Conservation (phyloP, 306 rosid genomes). For the Quercus engelmannii region DNA sequence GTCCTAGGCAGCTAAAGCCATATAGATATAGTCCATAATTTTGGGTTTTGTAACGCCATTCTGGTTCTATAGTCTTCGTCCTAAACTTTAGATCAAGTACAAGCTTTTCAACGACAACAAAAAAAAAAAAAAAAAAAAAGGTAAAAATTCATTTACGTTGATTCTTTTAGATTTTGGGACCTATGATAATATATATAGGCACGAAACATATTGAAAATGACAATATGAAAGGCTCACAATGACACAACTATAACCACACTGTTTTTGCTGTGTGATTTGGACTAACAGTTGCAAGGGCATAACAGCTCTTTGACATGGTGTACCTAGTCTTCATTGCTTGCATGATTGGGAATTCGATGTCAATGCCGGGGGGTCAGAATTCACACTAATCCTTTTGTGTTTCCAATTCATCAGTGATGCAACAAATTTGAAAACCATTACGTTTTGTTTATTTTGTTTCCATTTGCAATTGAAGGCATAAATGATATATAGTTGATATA, state of each 20-base stretch:
- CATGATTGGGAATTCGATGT: slow-evolving; percentile 1
- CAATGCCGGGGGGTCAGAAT: not conserved
- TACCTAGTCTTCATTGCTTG: not conserved
- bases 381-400: not conserved
- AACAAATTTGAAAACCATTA: not conserved
- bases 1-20: no score
- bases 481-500: no score
- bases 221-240: not conserved
- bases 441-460: not conserved
- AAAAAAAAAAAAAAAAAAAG: no score
- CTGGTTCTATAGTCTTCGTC: no score
- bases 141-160: not conserved
- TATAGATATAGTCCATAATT: no score
- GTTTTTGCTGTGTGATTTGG: not conserved
- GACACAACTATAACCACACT: not conserved
- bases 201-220: not conserved
- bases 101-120: no score
- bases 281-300: not conserved
- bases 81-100: no score
- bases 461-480: not conserved
- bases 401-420: not conserved
- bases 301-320: not conserved
- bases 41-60: no score
- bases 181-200: not conserved
- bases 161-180: not conserved